These are phyloP conservation scores for Chaetomium globosum DNA, from an alignment of 2,329 filamentous ascomycete genomes.

Conservation along the genomic window DNA sequence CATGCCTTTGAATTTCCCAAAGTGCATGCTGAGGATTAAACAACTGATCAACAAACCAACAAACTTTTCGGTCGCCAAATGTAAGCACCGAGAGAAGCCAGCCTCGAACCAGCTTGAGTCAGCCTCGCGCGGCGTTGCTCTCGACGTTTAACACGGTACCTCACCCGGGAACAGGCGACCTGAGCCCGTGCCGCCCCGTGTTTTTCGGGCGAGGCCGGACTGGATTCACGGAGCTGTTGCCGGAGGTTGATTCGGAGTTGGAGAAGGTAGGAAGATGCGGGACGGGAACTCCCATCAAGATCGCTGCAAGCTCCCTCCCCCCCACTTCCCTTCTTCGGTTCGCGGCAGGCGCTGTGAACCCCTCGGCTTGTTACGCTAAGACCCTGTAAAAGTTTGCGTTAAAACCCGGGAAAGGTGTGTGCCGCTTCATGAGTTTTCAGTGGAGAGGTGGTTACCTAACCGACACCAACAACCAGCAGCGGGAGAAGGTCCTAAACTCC, in stretches of 20 bases:
- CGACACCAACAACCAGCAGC: slow-evolving; percentile 23
- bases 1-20: slow-evolving; percentile 10
- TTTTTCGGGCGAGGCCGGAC: slow-evolving; percentile 3
- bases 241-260: not conserved
- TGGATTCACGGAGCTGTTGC: slow-evolving; percentile 7
- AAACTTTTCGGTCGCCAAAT: slow-evolving; percentile 20
- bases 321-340: slow-evolving; percentile 25
- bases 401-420: slow-evolving; percentile 34
- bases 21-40: not conserved
- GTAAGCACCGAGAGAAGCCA: slow-evolving; percentile 10
- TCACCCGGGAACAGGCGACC: not conserved
- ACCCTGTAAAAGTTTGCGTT: slow-evolving; percentile 30
- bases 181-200: not conserved
- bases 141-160: not conserved
- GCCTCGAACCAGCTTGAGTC: not conserved
- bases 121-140: not conserved
- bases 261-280: not conserved
- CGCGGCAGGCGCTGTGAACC: slow-evolving; percentile 25
- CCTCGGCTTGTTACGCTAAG: slow-evolving; percentile 23
- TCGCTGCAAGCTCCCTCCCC: not conserved
- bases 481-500: slow-evolving; percentile 13
- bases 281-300: not conserved
- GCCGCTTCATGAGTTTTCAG: slow-evolving; percentile 31
- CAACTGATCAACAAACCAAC: slow-evolving; percentile 8
- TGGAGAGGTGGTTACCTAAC: too few relatives aligned